Conservation (phyloP, 129 eudicot species). For the Centaurea solstitialis region DNA sequence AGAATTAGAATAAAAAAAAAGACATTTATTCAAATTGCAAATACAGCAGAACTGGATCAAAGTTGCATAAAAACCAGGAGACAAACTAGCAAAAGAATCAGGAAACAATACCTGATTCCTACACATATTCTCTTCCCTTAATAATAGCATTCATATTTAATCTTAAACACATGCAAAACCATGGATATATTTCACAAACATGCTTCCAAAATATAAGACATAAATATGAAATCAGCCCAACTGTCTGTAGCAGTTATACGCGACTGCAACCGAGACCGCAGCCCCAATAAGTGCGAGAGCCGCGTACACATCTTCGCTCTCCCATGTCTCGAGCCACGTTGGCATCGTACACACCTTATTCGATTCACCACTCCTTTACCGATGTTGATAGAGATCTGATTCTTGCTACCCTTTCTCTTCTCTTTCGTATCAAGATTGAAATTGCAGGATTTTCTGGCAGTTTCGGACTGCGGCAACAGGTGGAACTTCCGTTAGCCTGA, state of each 20-base stretch:
- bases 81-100: conserved; percentile 23
- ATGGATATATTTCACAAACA: conserved; percentile 15
- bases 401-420: conserved; percentile 52
- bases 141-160: conserved; percentile 16
- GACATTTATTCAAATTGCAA: conserved; percentile 28
- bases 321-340: conserved; percentile 94
- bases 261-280: conserved; percentile 75
- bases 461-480: conserved; percentile 59
- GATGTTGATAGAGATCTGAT: conserved; percentile 45
- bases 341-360: conserved; percentile 78
- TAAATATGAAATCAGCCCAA: conserved; percentile 29
- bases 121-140: not conserved
- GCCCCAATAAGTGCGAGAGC: conserved; percentile 86
- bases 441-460: conserved; percentile 40
- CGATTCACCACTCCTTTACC: conserved; percentile 41
- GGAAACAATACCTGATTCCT: conserved; percentile 14
- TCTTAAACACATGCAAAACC: conserved; percentile 15
- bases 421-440: conserved; percentile 37
- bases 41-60: not conserved
- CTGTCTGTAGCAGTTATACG: conserved; percentile 79
- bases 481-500: conserved; percentile 50
- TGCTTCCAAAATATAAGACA: not conserved
- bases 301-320: conserved; percentile 93
- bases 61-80: conserved; percentile 10
- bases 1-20: not conserved